Base-by-base conservation (phyloP, 1,284 basidiomycete species). In the Ceratobasidium theobromae region DNA sequence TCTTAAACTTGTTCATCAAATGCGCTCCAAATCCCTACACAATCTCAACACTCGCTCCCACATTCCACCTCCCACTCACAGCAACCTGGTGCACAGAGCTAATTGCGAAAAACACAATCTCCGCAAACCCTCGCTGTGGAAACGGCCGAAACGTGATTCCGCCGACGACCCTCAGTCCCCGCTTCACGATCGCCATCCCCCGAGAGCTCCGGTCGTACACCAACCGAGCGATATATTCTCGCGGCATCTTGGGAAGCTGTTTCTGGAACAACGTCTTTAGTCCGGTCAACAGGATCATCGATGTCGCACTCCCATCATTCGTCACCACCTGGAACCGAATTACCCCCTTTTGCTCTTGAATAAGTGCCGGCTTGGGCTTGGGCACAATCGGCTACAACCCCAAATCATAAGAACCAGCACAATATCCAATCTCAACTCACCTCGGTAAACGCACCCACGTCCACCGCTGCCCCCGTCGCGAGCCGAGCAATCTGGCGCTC, bases 41-140 rank as follows among this genome's bases (percentile, higher is more conserved):
- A n/a, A n/a, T 68, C 57, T 43, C 53, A 51, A 14, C 16, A 43
- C 25, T 23, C 16, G 53, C 33, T 11, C 41, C 12, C 51, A 62
- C 23, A 9, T 33, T 6, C 53, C 45, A 32, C 52, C 1, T 16
- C 18, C 8, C n/a, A 58, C 80, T 52, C 73, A 94, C 93, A 83
- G 98, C 98, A 76, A 97, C 93, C 81, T 99, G 97, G 76, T 98
- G 95, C 4, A 91, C 93, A 53, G 92, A 94, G 27, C 94, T 91
- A 23, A 97, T 98, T 0, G 97, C 97, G 76, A 98, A 99, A 77
- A 99, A 99, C 2, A 98, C 96, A 72, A 99, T 99, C 76, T 99
- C 97, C 27, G 95, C 95, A 75, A 99, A 99, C 12, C 89, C 88
- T 68, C 95, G 85, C 72, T 93, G 93, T 53, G 94, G 89, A 75